Percentiles rank a stretch among this genome's conserved stretches.
These are phyloP conservation scores for Isoetes taiwanensis DNA, from an alignment of 75 land plant species.

Conservation along the genomic window DNA sequence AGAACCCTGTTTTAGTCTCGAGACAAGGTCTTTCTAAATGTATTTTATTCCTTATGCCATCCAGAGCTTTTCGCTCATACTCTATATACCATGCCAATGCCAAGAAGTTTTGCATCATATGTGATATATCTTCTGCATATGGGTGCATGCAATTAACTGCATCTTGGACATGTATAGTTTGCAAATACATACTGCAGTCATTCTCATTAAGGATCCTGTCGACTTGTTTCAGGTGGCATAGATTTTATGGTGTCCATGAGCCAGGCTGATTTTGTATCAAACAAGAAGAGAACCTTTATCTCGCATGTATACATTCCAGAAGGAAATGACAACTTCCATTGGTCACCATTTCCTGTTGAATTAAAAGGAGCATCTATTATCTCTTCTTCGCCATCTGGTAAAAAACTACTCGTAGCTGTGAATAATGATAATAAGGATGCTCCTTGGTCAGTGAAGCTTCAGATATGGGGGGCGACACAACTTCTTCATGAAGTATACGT, in stretches of 20 bases:
- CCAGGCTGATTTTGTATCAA: constrained; percentile 67
- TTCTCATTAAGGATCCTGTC: background rate
- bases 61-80: no score
- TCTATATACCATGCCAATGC: no score
- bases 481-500: constrained; percentile 59
- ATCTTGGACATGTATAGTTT: no score
- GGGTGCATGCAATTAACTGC: no score
- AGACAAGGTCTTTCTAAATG: no score
- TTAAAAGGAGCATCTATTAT: constrained; percentile 54
- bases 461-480: constrained; percentile 66
- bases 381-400: constrained; percentile 89
- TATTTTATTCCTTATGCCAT: no score
- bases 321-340: constrained; percentile 21
- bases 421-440: constrained; percentile 41
- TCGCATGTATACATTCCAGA: constrained; percentile 45
- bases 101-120: no score
- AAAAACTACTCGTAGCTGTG: constrained; percentile 70
- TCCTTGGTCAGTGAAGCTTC: constrained; percentile 44
- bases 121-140: no score
- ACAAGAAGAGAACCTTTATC: constrained; percentile 53
- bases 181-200: no score
- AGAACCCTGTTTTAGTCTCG: no score
- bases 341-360: constrained; percentile 92
- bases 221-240: constrained; percentile 28
- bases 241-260: constrained; percentile 66